These are phyloP conservation scores for Stemphylium vesicarium DNA, from an alignment of 2,329 filamentous ascomycete genomes.

Conservation along the genomic window DNA sequence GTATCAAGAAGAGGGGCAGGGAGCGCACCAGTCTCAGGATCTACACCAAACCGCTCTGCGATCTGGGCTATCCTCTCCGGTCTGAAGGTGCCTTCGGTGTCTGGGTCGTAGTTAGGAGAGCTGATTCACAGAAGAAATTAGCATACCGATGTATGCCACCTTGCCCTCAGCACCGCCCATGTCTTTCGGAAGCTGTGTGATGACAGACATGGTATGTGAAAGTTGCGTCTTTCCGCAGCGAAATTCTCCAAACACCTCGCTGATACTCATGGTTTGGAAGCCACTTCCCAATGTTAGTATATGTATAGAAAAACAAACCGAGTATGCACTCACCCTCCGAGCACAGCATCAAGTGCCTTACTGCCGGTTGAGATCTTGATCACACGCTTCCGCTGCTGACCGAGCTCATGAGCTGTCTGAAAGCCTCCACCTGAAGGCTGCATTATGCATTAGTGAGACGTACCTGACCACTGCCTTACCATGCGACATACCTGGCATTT, in stretches of 20 bases:
- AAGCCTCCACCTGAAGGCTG: conserved; percentile 67
- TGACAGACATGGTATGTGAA: conserved; percentile 71
- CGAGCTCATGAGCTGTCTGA: conserved; percentile 69
- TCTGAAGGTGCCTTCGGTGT: conserved; percentile 60
- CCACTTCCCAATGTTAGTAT: conserved; percentile 54
- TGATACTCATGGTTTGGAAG: conserved; percentile 74
- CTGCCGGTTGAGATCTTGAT: conserved; percentile 73
- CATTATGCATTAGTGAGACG: conserved; percentile 12
- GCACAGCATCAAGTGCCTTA: conserved; percentile 69
- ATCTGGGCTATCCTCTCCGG: conserved; percentile 72
- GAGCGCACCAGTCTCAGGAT: conserved; percentile 41
- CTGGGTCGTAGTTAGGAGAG: conserved; percentile 24
- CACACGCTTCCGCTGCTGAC: conserved; percentile 67
- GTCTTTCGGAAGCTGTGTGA: conserved; percentile 64
- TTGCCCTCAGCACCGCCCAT: conserved; percentile 72
- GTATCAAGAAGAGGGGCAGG: neutral
- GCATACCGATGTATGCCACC: conserved; percentile 68
- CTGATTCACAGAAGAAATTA: neutral
- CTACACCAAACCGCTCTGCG: conserved; percentile 67
- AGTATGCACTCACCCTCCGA: conserved; percentile 60
- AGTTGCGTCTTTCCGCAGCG: conserved; percentile 74
- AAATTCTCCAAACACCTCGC: conserved; percentile 67
- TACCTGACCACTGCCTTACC: neutral
- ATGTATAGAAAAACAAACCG: neutral
- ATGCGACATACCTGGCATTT: conserved; percentile 61